A percentile compares a stretch with the other conserved stretches of the same genome.
Conservation (phyloP, 164 flowering plant species). For the Vitis riparia region DNA sequence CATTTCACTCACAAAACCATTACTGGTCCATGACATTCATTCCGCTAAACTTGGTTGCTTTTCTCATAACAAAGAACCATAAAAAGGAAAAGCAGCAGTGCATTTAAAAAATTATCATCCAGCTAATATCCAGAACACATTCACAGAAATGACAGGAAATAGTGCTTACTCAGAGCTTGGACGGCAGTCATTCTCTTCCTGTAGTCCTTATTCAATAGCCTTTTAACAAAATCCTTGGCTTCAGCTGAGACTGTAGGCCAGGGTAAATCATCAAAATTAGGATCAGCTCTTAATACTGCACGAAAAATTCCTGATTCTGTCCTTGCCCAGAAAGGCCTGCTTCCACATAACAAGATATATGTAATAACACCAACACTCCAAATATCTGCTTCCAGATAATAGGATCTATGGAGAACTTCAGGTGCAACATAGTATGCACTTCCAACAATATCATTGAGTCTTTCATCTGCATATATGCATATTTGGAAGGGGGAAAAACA, state of each 20-base stretch:
- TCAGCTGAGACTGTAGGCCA: conserved; percentile 58
- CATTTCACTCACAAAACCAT: neutral
- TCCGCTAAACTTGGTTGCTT: neutral
- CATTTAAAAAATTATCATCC: neutral
- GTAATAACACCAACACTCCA: conserved; percentile 99
- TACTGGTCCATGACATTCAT: neutral
- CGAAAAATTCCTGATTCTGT: conserved; percentile 99
- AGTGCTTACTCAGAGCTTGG: conserved; percentile 51
- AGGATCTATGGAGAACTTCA: conserved; percentile 95
- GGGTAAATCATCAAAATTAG: conserved; percentile 75
- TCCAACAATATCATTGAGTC: conserved; percentile 97
- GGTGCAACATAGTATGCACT: conserved; percentile 99
- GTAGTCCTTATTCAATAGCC: conserved; percentile 56
- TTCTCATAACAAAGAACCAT: neutral
- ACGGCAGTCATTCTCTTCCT: conserved; percentile 59
- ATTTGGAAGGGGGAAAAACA: neutral
- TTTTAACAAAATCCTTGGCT: conserved; percentile 57
- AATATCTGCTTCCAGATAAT: conserved; percentile 90
- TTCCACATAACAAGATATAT: conserved; percentile 93
- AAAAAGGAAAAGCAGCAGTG: neutral
- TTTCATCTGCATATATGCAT: conserved; percentile 61
- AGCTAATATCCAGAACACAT: neutral
- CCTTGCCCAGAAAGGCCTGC: conserved; percentile 99
- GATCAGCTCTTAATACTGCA: conserved; percentile 92
- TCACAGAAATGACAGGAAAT: neutral